Evolutionary conservation across 371 early-diverging fungal species (phyloP).

Genomic region (Mortierella sp.): DNA sequence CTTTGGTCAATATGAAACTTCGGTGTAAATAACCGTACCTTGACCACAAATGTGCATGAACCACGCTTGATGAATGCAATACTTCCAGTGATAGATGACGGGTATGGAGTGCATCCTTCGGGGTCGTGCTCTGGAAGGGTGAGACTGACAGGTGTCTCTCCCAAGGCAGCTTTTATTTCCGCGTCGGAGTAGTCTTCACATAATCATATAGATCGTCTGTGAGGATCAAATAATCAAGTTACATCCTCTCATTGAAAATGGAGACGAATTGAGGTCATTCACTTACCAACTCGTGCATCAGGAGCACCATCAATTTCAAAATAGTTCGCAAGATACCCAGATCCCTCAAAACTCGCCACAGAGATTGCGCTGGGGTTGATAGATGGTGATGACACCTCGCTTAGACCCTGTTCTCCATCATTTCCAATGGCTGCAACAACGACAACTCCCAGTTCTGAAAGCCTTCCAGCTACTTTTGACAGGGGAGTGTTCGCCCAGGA

Average conservation of each 20-base stretch:
- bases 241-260: neutral
- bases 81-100: conserved; percentile 54
- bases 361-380: conserved; percentile 70
- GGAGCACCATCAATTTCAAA: conserved; percentile 21
- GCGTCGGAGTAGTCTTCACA: conserved; percentile 19
- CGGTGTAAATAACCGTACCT: conserved; percentile 50
- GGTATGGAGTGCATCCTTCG: conserved; percentile 66
- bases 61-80: conserved; percentile 73
- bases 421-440: conserved; percentile 79
- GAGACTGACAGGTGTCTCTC: conserved; percentile 15
- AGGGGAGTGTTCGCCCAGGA: conserved; percentile 64
- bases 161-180: neutral
- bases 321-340: conserved; percentile 53
- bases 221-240: neutral
- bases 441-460: conserved; percentile 61
- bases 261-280: neutral
- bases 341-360: conserved; percentile 80
- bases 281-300: conserved; percentile 26
- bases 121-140: conserved; percentile 19
- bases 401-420: conserved; percentile 76
- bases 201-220: neutral
- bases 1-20: neutral
- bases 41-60: conserved; percentile 63
- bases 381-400: conserved; percentile 71
- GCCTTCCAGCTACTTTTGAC: conserved; percentile 57